Percentiles rank a stretch among this genome's conserved stretches.
These are phyloP conservation scores for Actinomortierella ambigua DNA, from an alignment of 371 early-diverging fungal genomes.

Conservation along the genomic window DNA sequence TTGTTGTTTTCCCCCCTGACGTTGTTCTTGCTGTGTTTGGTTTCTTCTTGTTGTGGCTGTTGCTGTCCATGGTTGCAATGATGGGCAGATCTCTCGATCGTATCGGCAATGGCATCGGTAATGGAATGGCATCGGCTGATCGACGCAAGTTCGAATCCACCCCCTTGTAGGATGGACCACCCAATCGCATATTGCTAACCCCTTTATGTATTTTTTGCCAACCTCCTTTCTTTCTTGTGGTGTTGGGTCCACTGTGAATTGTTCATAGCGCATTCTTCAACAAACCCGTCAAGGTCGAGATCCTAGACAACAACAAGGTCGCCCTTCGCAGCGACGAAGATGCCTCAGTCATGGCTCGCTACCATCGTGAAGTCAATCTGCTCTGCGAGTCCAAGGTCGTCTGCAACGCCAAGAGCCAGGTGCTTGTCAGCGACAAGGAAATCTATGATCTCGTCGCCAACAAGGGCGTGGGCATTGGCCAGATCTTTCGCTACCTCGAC, in stretches of 20 bases:
- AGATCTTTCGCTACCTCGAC: conserved; percentile 61
- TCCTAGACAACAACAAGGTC: conserved; percentile 39
- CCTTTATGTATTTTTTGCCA: too few species aligned
- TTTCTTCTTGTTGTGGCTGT: background rate
- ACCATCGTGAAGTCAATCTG: conserved; percentile 57
- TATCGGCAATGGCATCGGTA: too few species aligned
- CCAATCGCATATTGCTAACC: too few species aligned
- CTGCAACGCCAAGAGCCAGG: conserved; percentile 58
- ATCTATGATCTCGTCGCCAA: conserved; percentile 55
- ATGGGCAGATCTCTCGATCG: too few species aligned
- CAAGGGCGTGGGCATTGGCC: conserved; percentile 64
- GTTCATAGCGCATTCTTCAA: conserved; percentile 46
- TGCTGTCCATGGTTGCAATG: background rate
- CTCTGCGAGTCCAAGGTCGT: conserved; percentile 55
- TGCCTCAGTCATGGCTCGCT: conserved; percentile 31
- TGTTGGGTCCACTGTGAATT: background rate
- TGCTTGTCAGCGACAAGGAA: conserved; percentile 51
- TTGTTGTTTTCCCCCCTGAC: background rate
- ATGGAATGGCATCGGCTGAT: too few species aligned
- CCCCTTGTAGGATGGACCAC: too few species aligned
- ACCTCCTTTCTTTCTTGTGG: background rate
- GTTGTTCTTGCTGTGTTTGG: conserved; percentile 34
- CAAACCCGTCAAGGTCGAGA: conserved; percentile 28
- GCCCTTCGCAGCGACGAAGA: conserved; percentile 24
- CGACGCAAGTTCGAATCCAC: too few species aligned